Conservation (phyloP, 1,139 yeast species). For the Yamadazyma mexicana region DNA sequence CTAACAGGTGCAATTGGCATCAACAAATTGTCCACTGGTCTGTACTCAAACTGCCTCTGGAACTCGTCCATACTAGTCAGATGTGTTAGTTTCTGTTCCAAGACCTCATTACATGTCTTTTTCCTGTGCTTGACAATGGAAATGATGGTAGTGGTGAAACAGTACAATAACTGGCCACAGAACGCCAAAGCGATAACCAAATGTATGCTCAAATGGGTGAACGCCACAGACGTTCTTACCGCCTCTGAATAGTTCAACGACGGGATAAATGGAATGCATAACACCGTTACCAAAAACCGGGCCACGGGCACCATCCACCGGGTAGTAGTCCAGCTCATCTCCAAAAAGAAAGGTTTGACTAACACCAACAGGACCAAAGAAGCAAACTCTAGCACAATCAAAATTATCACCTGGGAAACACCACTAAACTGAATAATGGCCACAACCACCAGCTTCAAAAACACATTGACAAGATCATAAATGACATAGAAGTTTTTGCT, state of each 20-base stretch:
- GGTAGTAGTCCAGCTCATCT: conserved; percentile 38
- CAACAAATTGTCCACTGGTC: conserved; percentile 21
- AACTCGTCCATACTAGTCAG: conserved; percentile 24
- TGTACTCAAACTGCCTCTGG: conserved; percentile 33
- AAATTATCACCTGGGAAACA: conserved; percentile 40
- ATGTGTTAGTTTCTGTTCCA: conserved; percentile 8
- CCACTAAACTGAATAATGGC: conserved; percentile 48
- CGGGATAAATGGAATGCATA: conserved; percentile 43
- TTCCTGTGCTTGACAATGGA: conserved; percentile 20
- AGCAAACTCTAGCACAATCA: conserved; percentile 35
- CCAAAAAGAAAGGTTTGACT: conserved; percentile 42
- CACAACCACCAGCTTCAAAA: conserved; percentile 39
- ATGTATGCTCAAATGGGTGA: conserved; percentile 42
- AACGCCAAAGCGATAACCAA: conserved; percentile 37
- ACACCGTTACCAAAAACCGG: conserved; percentile 34
- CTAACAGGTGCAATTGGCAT: conserved; percentile 5
- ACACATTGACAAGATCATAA: conserved; percentile 30
- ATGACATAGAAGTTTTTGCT: conserved; percentile 37
- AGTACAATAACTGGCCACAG: conserved; percentile 30
- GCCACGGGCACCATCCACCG: conserved; percentile 39
- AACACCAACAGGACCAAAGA: conserved; percentile 31
- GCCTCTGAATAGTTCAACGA: conserved; percentile 33
- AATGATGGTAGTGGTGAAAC: conserved; percentile 28
- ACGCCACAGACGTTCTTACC: conserved; percentile 40
- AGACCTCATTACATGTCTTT: not conserved